Base-by-base conservation (phyloP, 768 basidiomycete species). In the Atractiella rhizophila region DNA sequence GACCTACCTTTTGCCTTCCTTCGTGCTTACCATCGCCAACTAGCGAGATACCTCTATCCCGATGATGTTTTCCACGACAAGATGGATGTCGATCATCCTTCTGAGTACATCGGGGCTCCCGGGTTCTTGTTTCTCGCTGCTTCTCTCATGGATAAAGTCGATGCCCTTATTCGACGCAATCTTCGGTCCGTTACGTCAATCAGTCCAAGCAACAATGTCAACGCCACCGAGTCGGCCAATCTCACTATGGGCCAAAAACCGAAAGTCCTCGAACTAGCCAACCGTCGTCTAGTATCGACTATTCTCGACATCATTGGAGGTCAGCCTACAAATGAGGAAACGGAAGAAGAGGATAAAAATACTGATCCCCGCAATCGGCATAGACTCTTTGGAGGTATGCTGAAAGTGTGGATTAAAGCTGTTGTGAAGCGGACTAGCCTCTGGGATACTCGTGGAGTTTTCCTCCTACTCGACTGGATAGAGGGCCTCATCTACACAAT, bases 1-100 rank as follows among this genome's bases (percentile, higher is more conserved):
- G 63, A 64, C 47, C 55, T 64, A 8, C 62, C 63, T 42, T 62
- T 61, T 27, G 56, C 62, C 1, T 64, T 64, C 54, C 63, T 61
- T 47, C 57, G 62, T 37, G 60, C 62, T 0, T 64, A 63, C 40
- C 61, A 63, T 43, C 54, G 58, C n/a, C 60, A 61, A 35, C 54
- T 64, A 9, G 59, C 61, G 1, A 35, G 46, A 0, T 42, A 50
- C 35, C 48, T 55, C 27, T 50, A 21, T 42, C 53, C 34, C 30
- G 36, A 48, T 11, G 34, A 42, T 12, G 34, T 42, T 32, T 24
- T 23, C 12, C 23, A 30, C 18, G 18, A 31, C 20, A 28, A 30
- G 30, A 25, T 40, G 16, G 31, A 13, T 32, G 30, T n/a, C 23
- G 18, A 13, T 21, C 39, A 34, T 48, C 37, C 48, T 4, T 18